These are phyloP conservation scores for Termitomyces sp. DNA, from an alignment of 768 basidiomycete species.

Conservation along the genomic window DNA sequence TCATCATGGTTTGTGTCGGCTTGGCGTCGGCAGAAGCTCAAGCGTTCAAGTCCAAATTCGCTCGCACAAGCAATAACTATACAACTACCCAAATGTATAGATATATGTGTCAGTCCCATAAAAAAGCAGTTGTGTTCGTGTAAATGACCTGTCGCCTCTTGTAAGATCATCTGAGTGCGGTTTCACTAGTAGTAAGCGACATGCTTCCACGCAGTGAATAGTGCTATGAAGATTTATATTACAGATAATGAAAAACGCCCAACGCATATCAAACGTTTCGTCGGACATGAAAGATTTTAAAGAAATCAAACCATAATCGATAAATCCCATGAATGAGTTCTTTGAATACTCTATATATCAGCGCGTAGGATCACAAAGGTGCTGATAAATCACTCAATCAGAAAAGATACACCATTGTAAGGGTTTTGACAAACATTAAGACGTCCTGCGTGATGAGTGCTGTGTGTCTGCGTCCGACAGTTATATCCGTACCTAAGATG, in stretches of 20 bases:
- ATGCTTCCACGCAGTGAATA: too few species aligned
- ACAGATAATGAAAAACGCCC: neutral
- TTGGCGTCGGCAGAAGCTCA: too few species aligned
- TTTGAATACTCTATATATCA: neutral
- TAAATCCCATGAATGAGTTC: neutral
- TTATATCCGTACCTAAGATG: constrained; percentile 25
- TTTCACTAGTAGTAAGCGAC: too few species aligned
- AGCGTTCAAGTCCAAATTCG: too few species aligned
- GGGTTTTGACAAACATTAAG: constrained; percentile 18
- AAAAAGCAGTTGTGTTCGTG: too few species aligned
- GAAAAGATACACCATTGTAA: neutral
- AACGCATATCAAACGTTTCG: neutral
- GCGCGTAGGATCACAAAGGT: constrained; percentile 18
- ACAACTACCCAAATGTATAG: too few species aligned
- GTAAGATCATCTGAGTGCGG: too few species aligned
- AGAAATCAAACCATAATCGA: neutral
- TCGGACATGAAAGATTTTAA: neutral
- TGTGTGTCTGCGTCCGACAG: constrained; percentile 23
- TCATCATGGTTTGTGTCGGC: too few species aligned
- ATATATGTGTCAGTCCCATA: too few species aligned
- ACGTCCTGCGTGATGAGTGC: constrained; percentile 16
- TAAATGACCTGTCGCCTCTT: too few species aligned
- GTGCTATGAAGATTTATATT: neutral
- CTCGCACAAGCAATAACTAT: too few species aligned
- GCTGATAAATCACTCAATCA: constrained; percentile 5